Conservation (phyloP, 768 basidiomycete species). For the Calocybe cyanea region DNA sequence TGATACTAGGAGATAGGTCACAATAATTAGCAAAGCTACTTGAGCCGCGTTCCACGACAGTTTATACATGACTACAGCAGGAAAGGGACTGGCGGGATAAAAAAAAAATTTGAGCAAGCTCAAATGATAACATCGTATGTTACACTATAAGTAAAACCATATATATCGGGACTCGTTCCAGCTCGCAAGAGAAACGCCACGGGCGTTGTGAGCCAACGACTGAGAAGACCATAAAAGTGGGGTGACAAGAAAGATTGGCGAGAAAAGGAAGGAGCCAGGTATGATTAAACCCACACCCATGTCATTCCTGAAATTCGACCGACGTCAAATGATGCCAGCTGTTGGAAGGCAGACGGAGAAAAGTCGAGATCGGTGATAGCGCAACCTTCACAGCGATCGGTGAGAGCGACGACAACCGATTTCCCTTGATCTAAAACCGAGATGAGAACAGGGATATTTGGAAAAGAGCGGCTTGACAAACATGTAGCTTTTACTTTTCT, state of each 20-base stretch:
- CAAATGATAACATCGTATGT: conserved; percentile 7
- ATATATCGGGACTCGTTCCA: conserved; percentile 11
- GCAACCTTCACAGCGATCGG: conserved; percentile 66
- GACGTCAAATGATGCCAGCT: conserved; percentile 35
- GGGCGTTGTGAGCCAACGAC: conserved; percentile 18
- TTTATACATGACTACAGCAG: conserved; percentile 34
- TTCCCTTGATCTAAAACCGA: conserved; percentile 47
- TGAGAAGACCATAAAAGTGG: conserved; percentile 12
- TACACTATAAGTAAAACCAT: conserved; percentile 15
- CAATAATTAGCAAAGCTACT: not conserved
- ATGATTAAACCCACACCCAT: conserved; percentile 46
- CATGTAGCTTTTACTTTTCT: conserved; percentile 43
- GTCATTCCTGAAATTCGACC: conserved; percentile 50
- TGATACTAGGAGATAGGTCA: no score
- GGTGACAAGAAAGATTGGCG: not conserved
- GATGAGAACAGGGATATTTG: conserved; percentile 1
- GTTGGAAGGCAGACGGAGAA: conserved; percentile 52
- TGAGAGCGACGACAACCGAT: conserved; percentile 42
- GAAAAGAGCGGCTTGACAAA: conserved; percentile 25
- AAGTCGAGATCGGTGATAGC: conserved; percentile 53
- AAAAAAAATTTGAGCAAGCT: conserved; percentile 25
- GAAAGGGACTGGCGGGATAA: conserved; percentile 15
- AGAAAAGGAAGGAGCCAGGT: not conserved
- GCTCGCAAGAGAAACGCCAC: conserved; percentile 23
- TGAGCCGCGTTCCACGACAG: conserved; percentile 11